Evolutionary conservation across 1,284 basidiomycete genomes (phyloP), one percentile per base, ranked within the genome.

Genomic region (Vanrija humicola): DNA sequence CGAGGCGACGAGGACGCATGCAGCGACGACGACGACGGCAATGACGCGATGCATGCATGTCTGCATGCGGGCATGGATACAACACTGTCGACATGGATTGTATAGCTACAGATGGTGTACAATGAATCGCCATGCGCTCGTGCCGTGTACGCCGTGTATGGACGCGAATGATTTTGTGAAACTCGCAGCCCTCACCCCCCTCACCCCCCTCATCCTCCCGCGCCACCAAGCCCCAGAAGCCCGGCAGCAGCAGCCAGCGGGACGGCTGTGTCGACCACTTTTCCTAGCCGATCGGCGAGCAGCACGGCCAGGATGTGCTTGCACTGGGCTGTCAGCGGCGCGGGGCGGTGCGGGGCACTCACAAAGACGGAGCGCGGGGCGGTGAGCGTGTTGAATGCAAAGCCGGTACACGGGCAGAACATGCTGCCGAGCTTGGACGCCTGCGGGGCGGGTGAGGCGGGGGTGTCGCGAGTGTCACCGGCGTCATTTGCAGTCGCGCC

Each of bases 321-420:
- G 62, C 73, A 75, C 73, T 75, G 6, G 5, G 14, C n/a, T 3
- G 40, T 51, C 46, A 51, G 48, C 43, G 9, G 2, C 12, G n/a
- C 40, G 9, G 1, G 12, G 34, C 10, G 34, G 34, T n/a, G 38
- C 25, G 14, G 15, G 1, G 4, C 19, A 61, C 70, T 66, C 45
- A 70, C 73, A 29, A 74, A 50, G 3, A 67, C 55, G 26, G 61
- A 68, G 42, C 57, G 56, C 16, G 64, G 69, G 2, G 65, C 64
- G 14, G 61, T 55, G 5, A 74, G 55, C 19, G 69, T 64, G 48
- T 73, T 70, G 64, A 67, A 72, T 19, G 63, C 62, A 48, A 66
- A 75, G 2, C 73, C 71, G 10, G 69, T 56, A 56, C 73, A 75
- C 5, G 73, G 71, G 52, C 73, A 75, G 55, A 68, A 73, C 63